A percentile compares a stretch with the other conserved stretches of the same genome.
phyloP scores from a whole-genome alignment of 2,329 filamentous ascomycete genomes.

The Metarhizium rileyi region DNA sequence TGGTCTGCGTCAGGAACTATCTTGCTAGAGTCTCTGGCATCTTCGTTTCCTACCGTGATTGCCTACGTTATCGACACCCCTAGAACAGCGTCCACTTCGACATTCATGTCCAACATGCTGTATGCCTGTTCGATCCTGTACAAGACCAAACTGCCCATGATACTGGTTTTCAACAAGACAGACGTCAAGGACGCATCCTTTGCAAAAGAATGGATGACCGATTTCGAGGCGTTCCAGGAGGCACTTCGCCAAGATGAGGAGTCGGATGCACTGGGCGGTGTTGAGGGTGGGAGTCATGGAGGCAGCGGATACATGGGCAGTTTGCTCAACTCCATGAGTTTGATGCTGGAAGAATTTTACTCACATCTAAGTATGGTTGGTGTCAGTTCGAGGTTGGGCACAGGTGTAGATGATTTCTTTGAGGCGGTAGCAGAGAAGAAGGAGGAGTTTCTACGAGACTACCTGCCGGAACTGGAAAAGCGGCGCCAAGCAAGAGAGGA shows the following conservation, averaged over 20 bases:
- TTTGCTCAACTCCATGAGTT: conserved; percentile 91
- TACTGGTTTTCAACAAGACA: conserved; percentile 98
- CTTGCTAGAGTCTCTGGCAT: conserved; percentile 82
- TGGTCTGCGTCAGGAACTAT: conserved; percentile 96
- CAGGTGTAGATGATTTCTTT: conserved; percentile 90
- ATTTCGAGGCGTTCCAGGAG: conserved; percentile 91
- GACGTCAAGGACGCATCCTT: conserved; percentile 87
- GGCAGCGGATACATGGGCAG: conserved; percentile 96
- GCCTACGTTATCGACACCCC: conserved; percentile 98
- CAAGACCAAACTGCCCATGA: conserved; percentile 98
- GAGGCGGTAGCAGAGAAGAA: conserved; percentile 78
- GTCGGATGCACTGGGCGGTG: conserved; percentile 62
- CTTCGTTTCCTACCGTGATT: conserved; percentile 91
- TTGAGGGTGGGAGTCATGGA: conserved; percentile 56
- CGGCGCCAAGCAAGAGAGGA: conserved; percentile 66
- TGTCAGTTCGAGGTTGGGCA: conserved; percentile 86
- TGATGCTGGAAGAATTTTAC: conserved; percentile 97
- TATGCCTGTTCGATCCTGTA: conserved; percentile 98
- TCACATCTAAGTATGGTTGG: conserved; percentile 85
- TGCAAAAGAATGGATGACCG: conserved; percentile 98
- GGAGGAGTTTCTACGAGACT: conserved; percentile 80
- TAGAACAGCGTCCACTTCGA: conserved; percentile 82
- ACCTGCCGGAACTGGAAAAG: conserved; percentile 82
- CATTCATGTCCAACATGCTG: conserved; percentile 99
- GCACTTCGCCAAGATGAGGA: conserved; percentile 76